Conservation (phyloP, 2,329 filamentous ascomycete species). For the Amauroascus niger region DNA sequence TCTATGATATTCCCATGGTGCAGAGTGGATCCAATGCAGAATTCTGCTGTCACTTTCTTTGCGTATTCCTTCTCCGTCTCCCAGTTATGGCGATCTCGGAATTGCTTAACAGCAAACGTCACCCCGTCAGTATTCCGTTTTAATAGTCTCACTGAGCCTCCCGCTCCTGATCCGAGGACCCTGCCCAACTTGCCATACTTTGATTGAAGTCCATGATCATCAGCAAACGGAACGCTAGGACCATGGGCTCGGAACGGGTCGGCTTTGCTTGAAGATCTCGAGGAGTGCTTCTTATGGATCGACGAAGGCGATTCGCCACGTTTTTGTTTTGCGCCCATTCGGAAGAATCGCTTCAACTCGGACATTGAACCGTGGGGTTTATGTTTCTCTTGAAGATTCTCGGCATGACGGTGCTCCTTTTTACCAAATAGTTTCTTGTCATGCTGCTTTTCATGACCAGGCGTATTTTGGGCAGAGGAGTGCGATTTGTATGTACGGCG, state of each 20-base stretch:
- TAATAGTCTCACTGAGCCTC: conserved; percentile 87
- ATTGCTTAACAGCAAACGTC: conserved; percentile 96
- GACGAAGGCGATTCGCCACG: conserved; percentile 53
- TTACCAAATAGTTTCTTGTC: conserved; percentile 48
- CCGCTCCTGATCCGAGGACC: conserved; percentile 85
- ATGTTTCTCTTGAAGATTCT: conserved; percentile 40
- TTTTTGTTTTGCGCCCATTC: conserved; percentile 57
- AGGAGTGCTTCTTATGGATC: conserved; percentile 44
- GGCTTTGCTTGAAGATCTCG: conserved; percentile 43
- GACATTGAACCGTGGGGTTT: conserved; percentile 73
- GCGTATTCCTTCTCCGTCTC: conserved; percentile 92
- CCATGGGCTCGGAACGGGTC: conserved; percentile 45
- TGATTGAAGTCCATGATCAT: conserved; percentile 79
- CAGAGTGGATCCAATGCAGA: conserved; percentile 92
- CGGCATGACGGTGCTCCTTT: conserved; percentile 45
- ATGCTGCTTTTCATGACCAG: conserved; percentile 34
- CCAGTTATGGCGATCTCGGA: conserved; percentile 81
- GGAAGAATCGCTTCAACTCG: conserved; percentile 95
- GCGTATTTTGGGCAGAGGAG: conserved; percentile 10
- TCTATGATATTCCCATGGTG: conserved; percentile 98
- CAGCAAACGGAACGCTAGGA: conserved; percentile 67
- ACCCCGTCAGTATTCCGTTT: conserved; percentile 85
- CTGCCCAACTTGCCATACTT: conserved; percentile 96
- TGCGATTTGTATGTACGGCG: conserved; percentile 46
- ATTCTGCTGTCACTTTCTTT: conserved; percentile 96